phyloP scores from a whole-genome alignment of 441 rosid species.

The Jatropha multifida region DNA sequence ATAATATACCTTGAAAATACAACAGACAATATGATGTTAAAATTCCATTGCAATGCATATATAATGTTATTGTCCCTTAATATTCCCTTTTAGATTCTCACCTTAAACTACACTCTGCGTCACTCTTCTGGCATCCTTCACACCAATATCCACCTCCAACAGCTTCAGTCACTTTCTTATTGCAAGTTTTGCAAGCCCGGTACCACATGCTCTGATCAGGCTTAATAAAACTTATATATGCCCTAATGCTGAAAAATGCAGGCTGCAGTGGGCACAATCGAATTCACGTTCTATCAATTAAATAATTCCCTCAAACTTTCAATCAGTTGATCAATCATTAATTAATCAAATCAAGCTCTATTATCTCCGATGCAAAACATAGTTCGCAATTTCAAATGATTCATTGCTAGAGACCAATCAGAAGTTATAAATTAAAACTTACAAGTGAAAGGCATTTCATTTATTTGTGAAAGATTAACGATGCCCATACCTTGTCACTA shows the following conservation, averaged over 20 bases:
- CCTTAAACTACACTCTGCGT: conserved; percentile 76
- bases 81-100: conserved; percentile 18
- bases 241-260: conserved; percentile 62
- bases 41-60: background rate
- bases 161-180: conserved; percentile 87
- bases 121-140: conserved; percentile 92
- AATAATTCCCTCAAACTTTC: background rate
- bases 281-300: background rate
- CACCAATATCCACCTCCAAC: conserved; percentile 92
- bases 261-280: conserved; percentile 53
- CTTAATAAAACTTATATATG: conserved; percentile 74
- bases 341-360: background rate
- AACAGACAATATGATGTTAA: background rate
- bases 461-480: background rate
- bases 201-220: conserved; percentile 98
- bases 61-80: background rate
- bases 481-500: conserved; percentile 61
- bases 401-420: background rate
- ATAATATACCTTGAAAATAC: conserved; percentile 58
- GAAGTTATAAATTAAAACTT: background rate
- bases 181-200: conserved; percentile 89
- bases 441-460: background rate
- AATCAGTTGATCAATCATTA: background rate
- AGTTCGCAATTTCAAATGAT: background rate
- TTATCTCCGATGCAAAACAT: no score